Base-by-base conservation (phyloP, 1,284 basidiomycete species). In the Athelia psychrophila region DNA sequence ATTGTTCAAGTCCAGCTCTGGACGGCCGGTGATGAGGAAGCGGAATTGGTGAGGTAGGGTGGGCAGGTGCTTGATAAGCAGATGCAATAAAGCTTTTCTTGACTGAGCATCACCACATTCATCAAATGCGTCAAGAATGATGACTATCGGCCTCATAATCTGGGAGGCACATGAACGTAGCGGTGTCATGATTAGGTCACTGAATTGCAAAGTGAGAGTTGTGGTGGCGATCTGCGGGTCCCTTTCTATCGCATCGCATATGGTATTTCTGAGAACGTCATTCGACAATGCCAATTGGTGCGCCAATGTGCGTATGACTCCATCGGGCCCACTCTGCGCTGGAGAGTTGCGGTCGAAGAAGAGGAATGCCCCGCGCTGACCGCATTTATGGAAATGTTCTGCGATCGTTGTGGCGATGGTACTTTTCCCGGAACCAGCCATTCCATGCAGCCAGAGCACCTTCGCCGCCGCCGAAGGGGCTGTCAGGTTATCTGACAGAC, bases 21-120 rank as follows among this genome's bases (percentile, higher is more conserved):
- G 55, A 19, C 8, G 51, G 50, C 3, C 53, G 16, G 49, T 56
- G 54, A n/a, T 25, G 16, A 12, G 54, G 55, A 3, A 49, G 44
- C n/a, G 54, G 55, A 27, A 51, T 48, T 22, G 32, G 51, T 47
- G 3, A 48, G 56, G 12, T 51, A 56, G 47, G 25, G 53, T 2
- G 48, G 44, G 12, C n/a, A 42, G 20, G 6, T 42, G 8, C n/a
- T 42, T n/a, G 16, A 22, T 16, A 9, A 42, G 20, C n/a, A 42
- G 9, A 9, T n/a, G 16, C n/a, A 42, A n/a, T 9, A 42, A 16
- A 42, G n/a, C 20, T 42, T n/a, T 5, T 42, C 38, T n/a, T 5
- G 16, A 6, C 20, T 42, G 5, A 9, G 38, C 20, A 16, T n/a
- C 20, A 6, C 38, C 38, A n/a, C 38, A 42, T 16, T 42, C 38